A percentile compares a stretch with the other conserved stretches of the same genome.
phyloP scores from a whole-genome alignment of 1,139 yeast species.

The Sugiyamaella neomexicana region DNA sequence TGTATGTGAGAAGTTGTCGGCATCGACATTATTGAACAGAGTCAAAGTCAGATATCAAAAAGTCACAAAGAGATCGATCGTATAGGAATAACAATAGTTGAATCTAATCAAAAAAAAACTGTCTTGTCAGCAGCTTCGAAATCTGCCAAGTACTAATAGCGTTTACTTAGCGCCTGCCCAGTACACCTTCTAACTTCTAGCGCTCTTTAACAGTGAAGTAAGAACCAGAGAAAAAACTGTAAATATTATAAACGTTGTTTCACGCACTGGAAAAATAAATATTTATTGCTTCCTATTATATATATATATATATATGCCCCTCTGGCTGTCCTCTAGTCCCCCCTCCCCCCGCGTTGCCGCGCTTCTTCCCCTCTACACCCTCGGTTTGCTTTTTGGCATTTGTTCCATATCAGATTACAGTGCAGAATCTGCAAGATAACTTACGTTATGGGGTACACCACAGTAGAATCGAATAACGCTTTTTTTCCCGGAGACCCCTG shows the following conservation, averaged over 20 bases:
- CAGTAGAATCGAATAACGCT: not conserved
- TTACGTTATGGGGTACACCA: constrained; percentile 12
- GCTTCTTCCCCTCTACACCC: not conserved
- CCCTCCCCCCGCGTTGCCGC: not conserved
- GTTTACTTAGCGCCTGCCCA: no score
- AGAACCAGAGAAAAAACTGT: not conserved
- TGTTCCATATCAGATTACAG: constrained; percentile 7
- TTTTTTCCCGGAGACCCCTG: not conserved
- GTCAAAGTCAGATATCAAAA: not conserved
- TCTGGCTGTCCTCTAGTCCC: no score
- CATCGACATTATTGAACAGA: not conserved
- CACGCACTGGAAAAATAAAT: not conserved
- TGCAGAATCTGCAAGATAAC: constrained; percentile 13
- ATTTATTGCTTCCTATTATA: not conserved
- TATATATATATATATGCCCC: no score
- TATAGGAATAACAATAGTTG: not conserved
- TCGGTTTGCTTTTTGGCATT: not conserved
- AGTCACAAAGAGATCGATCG: no score
- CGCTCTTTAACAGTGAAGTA: no score
- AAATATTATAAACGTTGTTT: not conserved
- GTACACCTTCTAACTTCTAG: no score
- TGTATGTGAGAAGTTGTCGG: not conserved
- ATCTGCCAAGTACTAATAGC: no score
- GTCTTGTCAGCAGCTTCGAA: no score
- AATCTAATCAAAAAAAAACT: no score